Evolutionary conservation across 1,284 basidiomycete genomes (phyloP).

Genomic region (Golubevia pallescens): DNA sequence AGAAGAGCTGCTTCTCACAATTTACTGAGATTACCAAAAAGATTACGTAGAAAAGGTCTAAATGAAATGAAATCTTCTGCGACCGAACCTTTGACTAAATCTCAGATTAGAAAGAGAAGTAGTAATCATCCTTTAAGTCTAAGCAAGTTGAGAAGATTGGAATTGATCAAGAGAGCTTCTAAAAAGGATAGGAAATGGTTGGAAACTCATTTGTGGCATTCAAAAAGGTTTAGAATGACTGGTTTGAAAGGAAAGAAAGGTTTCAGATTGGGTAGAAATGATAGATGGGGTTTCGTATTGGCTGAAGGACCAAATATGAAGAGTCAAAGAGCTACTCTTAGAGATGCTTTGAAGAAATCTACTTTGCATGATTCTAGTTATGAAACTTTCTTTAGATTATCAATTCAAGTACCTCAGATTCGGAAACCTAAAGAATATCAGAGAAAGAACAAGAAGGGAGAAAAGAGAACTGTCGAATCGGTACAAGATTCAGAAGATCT

Average conservation of each 20-base stretch:
- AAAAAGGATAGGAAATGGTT: slow-evolving; percentile 41
- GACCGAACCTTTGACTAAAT: slow-evolving; percentile 35
- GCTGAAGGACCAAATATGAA: slow-evolving; percentile 56
- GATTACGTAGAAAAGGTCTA: slow-evolving; percentile 45
- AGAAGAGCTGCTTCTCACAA: slow-evolving; percentile 59
- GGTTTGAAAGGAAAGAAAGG: background rate
- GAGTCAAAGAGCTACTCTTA: slow-evolving; percentile 40
- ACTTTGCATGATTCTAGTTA: slow-evolving; percentile 56
- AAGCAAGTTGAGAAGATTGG: slow-evolving; percentile 17
- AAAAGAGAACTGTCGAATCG: background rate
- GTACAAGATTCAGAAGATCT: background rate
- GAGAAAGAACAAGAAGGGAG: background rate
- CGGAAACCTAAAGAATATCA: slow-evolving; percentile 2
- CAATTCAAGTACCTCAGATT: background rate
- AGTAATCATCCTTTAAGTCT: slow-evolving; percentile 13
- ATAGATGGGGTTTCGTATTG: slow-evolving; percentile 15
- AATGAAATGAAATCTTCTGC: slow-evolving; percentile 53
- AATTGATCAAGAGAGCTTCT: slow-evolving; percentile 29
- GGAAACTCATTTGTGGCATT: slow-evolving; percentile 63
- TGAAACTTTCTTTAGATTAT: slow-evolving; percentile 12
- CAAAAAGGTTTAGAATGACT: slow-evolving; percentile 61
- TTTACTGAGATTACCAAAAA: slow-evolving; percentile 45
- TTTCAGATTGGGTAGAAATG: background rate
- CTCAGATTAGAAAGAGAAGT: slow-evolving; percentile 32
- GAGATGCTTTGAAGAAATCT: slow-evolving; percentile 22